These are phyloP conservation scores for Metschnikowia kunwiensis DNA, from an alignment of 805 yeast species.

Conservation along the genomic window DNA sequence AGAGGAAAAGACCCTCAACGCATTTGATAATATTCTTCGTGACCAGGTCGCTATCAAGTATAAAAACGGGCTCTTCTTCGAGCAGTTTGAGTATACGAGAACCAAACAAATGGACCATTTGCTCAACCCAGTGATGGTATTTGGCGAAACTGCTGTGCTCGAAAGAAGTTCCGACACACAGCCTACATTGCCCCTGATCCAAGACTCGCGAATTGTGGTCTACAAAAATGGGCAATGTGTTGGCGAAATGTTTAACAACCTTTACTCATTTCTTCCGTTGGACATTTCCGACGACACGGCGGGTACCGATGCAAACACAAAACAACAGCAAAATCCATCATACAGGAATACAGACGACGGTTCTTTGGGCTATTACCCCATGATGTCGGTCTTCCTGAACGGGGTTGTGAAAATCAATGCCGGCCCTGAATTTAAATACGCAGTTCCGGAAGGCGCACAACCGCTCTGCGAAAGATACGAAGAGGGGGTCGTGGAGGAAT, in stretches of 20 bases:
- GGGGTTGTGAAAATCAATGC: slow-evolving; percentile 73
- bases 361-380: slow-evolving; percentile 85
- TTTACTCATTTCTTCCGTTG: slow-evolving; percentile 80
- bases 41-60: slow-evolving; percentile 88
- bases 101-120: slow-evolving; percentile 71
- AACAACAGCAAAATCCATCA: slow-evolving; percentile 37
- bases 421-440: slow-evolving; percentile 57
- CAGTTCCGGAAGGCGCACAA: slow-evolving; percentile 34
- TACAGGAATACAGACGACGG: slow-evolving; percentile 69
- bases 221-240: slow-evolving; percentile 72
- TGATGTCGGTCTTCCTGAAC: slow-evolving; percentile 74
- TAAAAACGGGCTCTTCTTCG: slow-evolving; percentile 74
- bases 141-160: slow-evolving; percentile 63
- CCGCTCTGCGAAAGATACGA: slow-evolving; percentile 60
- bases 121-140: slow-evolving; percentile 66
- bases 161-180: slow-evolving; percentile 36
- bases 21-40: slow-evolving; percentile 49
- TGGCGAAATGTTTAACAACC: slow-evolving; percentile 63
- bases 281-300: slow-evolving; percentile 48
- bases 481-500: slow-evolving; percentile 74
- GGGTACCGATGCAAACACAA: slow-evolving; percentile 22
- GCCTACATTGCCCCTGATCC: slow-evolving; percentile 44
- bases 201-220: slow-evolving; percentile 60
- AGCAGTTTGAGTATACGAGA: slow-evolving; percentile 74
- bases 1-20: slow-evolving; percentile 15